Base-by-base conservation (phyloP, 2,329 filamentous ascomycete species). In the Talaromyces sp. region DNA sequence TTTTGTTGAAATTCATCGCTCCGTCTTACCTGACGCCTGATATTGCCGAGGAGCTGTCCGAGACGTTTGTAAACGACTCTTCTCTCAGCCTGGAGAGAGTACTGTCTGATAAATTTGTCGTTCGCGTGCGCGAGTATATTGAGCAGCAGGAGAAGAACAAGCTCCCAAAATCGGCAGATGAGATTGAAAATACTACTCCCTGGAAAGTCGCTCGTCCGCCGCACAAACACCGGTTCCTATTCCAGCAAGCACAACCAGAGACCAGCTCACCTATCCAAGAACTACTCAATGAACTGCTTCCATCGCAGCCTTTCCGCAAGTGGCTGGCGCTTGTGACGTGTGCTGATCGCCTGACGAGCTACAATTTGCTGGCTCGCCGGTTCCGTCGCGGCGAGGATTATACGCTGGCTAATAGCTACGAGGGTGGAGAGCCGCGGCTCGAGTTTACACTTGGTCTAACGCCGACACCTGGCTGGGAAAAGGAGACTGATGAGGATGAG, bases 141-240 rank as follows among this genome's bases (percentile, higher is more conserved):
- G 83, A 88, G 64, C 80, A 81, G 1, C 81, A 88, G 66, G 88
- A 92, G 68, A 77, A 76, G 59, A 71, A 78, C 35, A 78, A 80
- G 4, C 66, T 73, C 2, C 70, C 73, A 17, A 63, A 66, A 10
- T 69, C 73, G 17, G 85, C 82, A 52, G 69, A 74, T 0, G 81
- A 83, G 60, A 86, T 89, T 61, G 84, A 88, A 68, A 80, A 80
- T 52, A 77, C 77, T 63, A 83, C 79, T 48, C 76, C 77, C 0
- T 94, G 90, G 90, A 85, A 82, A 62, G 88, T 95, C 9, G 90
- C 94, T 7, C 84, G 85, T 32, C 94, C 94, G 43, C 94, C 94
- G 0, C 92, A 99, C 78, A 99, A 99, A 79, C 92, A 97, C 71
- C 90, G 92, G 14, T 99, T 89, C 73, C 80, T 96, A 2, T 99